Base-by-base conservation (phyloP, 1,139 yeast species). In the Pichia sp. region DNA sequence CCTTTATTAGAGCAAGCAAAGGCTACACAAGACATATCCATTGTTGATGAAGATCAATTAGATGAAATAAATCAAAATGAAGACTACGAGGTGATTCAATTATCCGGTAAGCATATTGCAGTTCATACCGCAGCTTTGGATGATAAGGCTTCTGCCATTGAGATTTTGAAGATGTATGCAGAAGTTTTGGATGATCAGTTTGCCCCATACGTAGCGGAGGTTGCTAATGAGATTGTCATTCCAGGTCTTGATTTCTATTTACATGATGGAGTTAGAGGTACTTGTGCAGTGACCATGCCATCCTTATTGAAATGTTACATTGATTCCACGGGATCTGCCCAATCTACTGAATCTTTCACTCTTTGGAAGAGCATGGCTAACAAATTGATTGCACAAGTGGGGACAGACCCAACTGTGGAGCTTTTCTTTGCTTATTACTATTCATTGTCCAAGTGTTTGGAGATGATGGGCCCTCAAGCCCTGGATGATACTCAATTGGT, bases 71-170 rank as follows among this genome's bases (percentile, higher is more conserved):
- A 79, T 47, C 80, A 77, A 51, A 84, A 85, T 51, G 95, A 88
- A 34, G 96, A 88, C 45, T 91, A 96, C 94, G 98, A 91, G 53
- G 93, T 91, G 32, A 80, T 91, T 39, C 88, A 86, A 48, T 66
- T 87, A 27, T 79, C 88, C 21, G 98, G 98, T 37, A 88, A 86
- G 58, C 88, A 84, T 53, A 78, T 93, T 53, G 98, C 97, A 18
- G 87, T 91, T 36, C 95, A 88, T 56, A 86, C 96, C 4, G 86
- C 96, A 14, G 69, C 85, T 16, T 68, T 91, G 44, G 98, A 91
- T 54, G 97, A 88, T 48, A 91, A 93, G 62, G 88, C 86, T 8
- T 71, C 81, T 26, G 97, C 98, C 5, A 81, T 91, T 67, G 96
- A 91, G 53, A 67, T 91, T 41, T 67, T 91, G 40, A 76, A 87